Percentiles rank a stretch among this genome's conserved stretches.
These are phyloP conservation scores for Myotisia sp. DNA, from an alignment of 2,329 filamentous ascomycete species.

Conservation along the genomic window DNA sequence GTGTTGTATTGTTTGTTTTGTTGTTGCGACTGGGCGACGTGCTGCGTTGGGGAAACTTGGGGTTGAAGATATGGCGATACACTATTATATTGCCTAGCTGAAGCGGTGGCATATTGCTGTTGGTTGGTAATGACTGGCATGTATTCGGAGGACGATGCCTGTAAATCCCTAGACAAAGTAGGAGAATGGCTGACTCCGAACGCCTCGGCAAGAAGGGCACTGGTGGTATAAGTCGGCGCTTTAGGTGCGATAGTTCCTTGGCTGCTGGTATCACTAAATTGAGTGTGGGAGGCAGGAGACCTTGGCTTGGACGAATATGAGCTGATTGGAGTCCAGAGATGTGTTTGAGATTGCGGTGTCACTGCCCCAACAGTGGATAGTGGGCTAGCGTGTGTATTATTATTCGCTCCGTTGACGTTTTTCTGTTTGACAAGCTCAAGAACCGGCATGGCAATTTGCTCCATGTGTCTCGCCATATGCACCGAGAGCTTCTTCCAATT, in stretches of 20 bases:
- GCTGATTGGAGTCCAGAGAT: background rate
- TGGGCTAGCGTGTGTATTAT: too few species aligned
- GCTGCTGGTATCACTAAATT: background rate
- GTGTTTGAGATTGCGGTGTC: constrained; percentile 1
- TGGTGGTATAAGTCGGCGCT: constrained; percentile 1
- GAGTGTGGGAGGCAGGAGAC: too few species aligned
- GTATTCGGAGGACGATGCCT: constrained; percentile 2
- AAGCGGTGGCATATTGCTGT: constrained; percentile 1
- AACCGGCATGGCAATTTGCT: constrained; percentile 73
- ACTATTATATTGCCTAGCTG: background rate
- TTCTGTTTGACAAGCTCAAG: constrained; percentile 38
- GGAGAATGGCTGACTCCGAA: constrained; percentile 2
- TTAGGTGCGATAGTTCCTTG: background rate
- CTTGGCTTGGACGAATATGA: background rate
- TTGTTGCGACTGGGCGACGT: background rate
- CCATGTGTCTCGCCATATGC: constrained; percentile 91
- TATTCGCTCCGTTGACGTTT: constrained; percentile 38
- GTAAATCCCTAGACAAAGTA: background rate
- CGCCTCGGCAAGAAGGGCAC: constrained; percentile 2
- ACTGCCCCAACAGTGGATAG: background rate
- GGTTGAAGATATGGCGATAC: constrained; percentile 1
- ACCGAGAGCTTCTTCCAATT: constrained; percentile 89
- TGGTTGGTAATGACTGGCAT: constrained; percentile 1
- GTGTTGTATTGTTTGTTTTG: constrained; percentile 1
- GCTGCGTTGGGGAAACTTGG: background rate